Evolutionary conservation across 768 basidiomycete genomes (phyloP).

Genomic region (Mycena belliarum): DNA sequence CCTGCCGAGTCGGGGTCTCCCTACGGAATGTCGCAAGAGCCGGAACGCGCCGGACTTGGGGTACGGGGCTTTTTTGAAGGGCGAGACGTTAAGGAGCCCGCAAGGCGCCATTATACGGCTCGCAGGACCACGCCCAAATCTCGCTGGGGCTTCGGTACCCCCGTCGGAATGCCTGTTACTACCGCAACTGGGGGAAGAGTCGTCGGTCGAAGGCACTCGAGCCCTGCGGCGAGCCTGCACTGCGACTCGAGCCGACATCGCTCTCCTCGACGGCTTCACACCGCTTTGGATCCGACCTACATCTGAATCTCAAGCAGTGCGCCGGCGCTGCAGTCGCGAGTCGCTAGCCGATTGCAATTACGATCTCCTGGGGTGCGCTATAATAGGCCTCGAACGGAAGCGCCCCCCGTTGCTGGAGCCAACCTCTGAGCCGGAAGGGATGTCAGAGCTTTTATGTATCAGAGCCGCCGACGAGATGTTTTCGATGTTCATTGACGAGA

Average conservation of each 20-base stretch:
- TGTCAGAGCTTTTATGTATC: slow-evolving; percentile 1
- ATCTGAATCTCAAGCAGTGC: not conserved
- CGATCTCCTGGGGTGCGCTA: not conserved
- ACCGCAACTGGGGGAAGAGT: no score
- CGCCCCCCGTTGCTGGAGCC: no score
- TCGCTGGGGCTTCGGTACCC: no score
- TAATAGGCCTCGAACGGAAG: no score
- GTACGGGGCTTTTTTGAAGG: slow-evolving; percentile 15
- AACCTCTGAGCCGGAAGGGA: not conserved
- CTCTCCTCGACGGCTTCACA: not conserved
- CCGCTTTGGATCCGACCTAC: not conserved
- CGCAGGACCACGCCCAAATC: not conserved
- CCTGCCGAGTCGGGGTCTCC: not conserved
- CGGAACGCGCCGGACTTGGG: not conserved
- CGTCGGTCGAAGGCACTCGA: not conserved
- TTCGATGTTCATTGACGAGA: slow-evolving; percentile 16
- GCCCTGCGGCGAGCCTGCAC: not conserved
- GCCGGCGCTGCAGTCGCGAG: not conserved
- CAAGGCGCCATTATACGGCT: slow-evolving; percentile 6
- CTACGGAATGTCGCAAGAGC: not conserved
- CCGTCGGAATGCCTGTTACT: no score
- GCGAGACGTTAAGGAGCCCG: slow-evolving; percentile 1
- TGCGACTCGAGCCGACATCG: not conserved
- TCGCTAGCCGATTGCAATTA: no score
- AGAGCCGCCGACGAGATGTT: slow-evolving; percentile 16